These are phyloP conservation scores for Russula virescens DNA, from an alignment of 768 basidiomycete species.

Conservation along the genomic window DNA sequence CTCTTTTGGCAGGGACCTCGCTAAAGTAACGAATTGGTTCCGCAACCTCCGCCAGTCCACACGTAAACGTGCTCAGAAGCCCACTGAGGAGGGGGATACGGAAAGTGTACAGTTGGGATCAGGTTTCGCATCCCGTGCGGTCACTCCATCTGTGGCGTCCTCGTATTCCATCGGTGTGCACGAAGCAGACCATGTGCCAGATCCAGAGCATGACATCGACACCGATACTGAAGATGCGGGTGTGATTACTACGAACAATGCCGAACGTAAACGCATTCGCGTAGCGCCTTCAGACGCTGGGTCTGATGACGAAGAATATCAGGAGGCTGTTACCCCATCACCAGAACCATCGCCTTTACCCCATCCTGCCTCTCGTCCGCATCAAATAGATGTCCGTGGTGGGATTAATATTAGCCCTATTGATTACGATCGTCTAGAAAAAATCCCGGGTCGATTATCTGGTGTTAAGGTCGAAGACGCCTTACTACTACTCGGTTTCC, in stretches of 20 bases:
- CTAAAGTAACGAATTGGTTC: constrained; percentile 87
- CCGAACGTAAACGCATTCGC: constrained; percentile 12
- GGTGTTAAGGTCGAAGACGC: constrained; percentile 72
- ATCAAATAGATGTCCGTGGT: constrained; percentile 27
- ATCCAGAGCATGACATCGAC: constrained; percentile 38
- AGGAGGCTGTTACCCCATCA: constrained; percentile 70
- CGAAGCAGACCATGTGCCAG: constrained; percentile 36
- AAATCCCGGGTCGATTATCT: constrained; percentile 33
- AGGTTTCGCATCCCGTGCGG: constrained; percentile 46
- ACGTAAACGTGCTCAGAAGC: constrained; percentile 58
- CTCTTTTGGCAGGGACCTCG: constrained; percentile 50
- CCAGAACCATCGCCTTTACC: constrained; percentile 45
- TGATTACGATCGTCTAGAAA: constrained; percentile 45
- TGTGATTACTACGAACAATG: neutral
- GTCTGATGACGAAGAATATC: constrained; percentile 52
- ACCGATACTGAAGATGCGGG: constrained; percentile 36
- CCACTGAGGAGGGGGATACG: constrained; percentile 41
- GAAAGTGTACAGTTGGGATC: constrained; percentile 32
- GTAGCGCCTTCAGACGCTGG: constrained; percentile 21
- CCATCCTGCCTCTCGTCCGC: constrained; percentile 23
- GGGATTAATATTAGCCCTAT: constrained; percentile 37
- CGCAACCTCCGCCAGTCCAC: constrained; percentile 77
- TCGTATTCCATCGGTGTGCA: constrained; percentile 41
- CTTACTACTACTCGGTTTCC: constrained; percentile 66
- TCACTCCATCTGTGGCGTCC: constrained; percentile 45